Conservation (phyloP, 176 grass and related monocot species). For the Musa troglodytarum region DNA sequence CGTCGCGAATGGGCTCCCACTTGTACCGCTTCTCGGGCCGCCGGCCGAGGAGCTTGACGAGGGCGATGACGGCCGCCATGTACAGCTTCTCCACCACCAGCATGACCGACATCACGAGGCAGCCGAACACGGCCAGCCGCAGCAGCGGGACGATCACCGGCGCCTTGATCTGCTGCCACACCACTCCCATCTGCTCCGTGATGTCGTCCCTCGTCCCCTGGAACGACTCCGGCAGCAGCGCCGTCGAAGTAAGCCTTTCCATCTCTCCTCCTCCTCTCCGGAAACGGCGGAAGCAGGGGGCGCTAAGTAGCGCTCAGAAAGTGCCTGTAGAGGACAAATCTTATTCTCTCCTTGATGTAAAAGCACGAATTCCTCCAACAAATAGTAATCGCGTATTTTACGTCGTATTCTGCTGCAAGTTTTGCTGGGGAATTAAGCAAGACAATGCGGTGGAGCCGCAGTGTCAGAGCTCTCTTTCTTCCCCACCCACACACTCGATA, state of each 20-base stretch:
- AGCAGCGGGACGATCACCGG: slow-evolving; percentile 9
- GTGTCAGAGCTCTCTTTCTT: neutral
- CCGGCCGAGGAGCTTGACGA: neutral
- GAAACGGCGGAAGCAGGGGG: too few relatives aligned
- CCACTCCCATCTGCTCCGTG: neutral
- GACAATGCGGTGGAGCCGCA: neutral
- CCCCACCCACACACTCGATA: neutral
- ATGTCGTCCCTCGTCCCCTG: slow-evolving; percentile 6
- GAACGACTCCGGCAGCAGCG: slow-evolving; percentile 1
- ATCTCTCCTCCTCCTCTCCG: neutral
- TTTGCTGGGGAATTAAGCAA: neutral
- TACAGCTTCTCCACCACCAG: slow-evolving; percentile 4
- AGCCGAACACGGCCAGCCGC: neutral
- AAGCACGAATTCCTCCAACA: too few relatives aligned
- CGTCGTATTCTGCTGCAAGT: neutral
- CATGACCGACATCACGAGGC: slow-evolving; percentile 10
- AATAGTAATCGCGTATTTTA: too few relatives aligned
- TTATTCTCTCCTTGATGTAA: too few relatives aligned
- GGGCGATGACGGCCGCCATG: neutral
- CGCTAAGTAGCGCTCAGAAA: too few relatives aligned
- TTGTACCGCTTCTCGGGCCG: slow-evolving; percentile 5
- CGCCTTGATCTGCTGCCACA: slow-evolving; percentile 11
- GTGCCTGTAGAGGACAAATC: too few relatives aligned
- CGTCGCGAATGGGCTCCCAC: slow-evolving; percentile 9
- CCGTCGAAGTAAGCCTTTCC: neutral